Conservation (phyloP, 2,329 filamentous ascomycete genomes). For the Fusarium nurragi region DNA sequence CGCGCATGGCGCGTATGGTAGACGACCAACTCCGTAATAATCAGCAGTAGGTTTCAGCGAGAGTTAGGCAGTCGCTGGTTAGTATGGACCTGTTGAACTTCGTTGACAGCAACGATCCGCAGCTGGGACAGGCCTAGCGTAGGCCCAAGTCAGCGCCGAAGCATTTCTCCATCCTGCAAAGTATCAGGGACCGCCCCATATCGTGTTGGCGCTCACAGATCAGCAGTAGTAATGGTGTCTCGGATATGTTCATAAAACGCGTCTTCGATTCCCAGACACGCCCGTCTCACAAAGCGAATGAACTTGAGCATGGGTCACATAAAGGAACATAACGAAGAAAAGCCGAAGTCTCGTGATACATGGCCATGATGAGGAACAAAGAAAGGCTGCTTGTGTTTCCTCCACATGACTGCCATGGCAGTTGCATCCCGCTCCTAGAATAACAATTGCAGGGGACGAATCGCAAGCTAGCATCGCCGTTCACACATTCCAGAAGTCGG, state of each 20-base stretch:
- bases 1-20: slow-evolving; percentile 23
- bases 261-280: background rate
- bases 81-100: background rate
- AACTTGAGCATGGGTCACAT: slow-evolving; percentile 8
- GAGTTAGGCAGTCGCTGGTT: slow-evolving; percentile 19
- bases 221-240: slow-evolving; percentile 32
- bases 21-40: slow-evolving; percentile 6
- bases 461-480: slow-evolving; percentile 28
- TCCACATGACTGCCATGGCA: slow-evolving; percentile 10
- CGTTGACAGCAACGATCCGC: slow-evolving; percentile 21
- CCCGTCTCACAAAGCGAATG: slow-evolving; percentile 8
- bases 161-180: slow-evolving; percentile 6
- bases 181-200: slow-evolving; percentile 7
- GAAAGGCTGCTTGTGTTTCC: slow-evolving; percentile 3
- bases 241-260: slow-evolving; percentile 25
- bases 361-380: background rate
- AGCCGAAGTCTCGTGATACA: background rate
- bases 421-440: slow-evolving; percentile 26
- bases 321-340: background rate
- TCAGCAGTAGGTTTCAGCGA: slow-evolving; percentile 6
- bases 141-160: slow-evolving; percentile 1
- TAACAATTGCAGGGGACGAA: slow-evolving; percentile 21
- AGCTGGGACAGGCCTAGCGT: slow-evolving; percentile 10
- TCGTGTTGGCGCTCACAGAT: slow-evolving; percentile 9
- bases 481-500: slow-evolving; percentile 41